Percentiles rank a stretch among this genome's conserved stretches.
phyloP scores from a whole-genome alignment of 495 filamentous ascomycete species.

The Collariella sp. region DNA sequence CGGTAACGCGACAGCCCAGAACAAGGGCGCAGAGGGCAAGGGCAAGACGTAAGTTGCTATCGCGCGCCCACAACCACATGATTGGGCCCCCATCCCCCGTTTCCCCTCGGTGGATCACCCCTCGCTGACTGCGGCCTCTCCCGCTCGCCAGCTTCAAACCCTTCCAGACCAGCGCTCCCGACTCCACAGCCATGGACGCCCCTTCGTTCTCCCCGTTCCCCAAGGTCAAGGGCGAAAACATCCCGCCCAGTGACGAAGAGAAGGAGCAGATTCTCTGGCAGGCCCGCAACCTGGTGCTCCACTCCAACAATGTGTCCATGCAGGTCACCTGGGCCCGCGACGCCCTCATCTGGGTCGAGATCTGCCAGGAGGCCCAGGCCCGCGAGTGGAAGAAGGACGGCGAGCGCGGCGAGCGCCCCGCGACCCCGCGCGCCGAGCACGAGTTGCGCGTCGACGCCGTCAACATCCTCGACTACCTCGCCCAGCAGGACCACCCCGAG shows the following conservation, averaged over 20 bases:
- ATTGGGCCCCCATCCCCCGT: too few relatives aligned
- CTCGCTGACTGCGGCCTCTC: conserved; percentile 16
- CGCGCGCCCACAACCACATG: conserved; percentile 4
- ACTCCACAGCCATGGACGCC: conserved; percentile 38
- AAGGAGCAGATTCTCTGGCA: conserved; percentile 79
- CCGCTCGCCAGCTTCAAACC: conserved; percentile 39
- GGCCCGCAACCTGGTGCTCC: conserved; percentile 73
- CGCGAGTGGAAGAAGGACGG: conserved; percentile 52
- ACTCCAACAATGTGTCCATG: conserved; percentile 92
- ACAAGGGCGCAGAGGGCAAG: conserved; percentile 11
- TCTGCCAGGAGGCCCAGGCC: conserved; percentile 59
- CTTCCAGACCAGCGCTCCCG: conserved; percentile 30
- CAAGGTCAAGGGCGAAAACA: conserved; percentile 74
- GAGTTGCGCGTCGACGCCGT: conserved; percentile 80
- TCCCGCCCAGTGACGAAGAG: conserved; percentile 90
- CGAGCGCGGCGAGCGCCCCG: conserved; percentile 52
- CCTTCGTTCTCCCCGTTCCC: conserved; percentile 91
- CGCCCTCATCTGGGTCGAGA: conserved; percentile 79
- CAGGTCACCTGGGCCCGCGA: conserved; percentile 96
- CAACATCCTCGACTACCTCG: conserved; percentile 81
- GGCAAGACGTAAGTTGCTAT: conserved; percentile 26
- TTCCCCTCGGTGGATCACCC: conserved; percentile 11
- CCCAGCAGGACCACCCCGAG: conserved; percentile 86
- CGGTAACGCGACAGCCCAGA: conserved; percentile 25
- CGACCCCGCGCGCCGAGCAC: conserved; percentile 80